phyloP scores from a whole-genome alignment of 1,139 yeast species.

The Trichomonascaceae sp. region DNA sequence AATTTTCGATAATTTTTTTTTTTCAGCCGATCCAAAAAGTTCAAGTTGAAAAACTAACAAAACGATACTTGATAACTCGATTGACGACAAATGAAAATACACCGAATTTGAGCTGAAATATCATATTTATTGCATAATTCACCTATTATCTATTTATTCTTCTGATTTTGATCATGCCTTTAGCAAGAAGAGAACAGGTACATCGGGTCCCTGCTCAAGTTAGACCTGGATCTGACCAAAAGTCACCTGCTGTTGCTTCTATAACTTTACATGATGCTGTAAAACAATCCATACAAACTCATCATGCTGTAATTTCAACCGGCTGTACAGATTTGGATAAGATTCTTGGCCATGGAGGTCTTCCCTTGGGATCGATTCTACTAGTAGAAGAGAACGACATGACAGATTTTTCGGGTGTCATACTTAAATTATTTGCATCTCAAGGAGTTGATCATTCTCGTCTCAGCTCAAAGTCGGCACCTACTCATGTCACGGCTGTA shows the following conservation, averaged over 20 bases:
- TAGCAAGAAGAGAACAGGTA: neutral
- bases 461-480: conserved; percentile 24
- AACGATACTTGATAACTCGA: neutral
- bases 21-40: conserved; percentile 2
- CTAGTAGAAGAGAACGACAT: conserved; percentile 80
- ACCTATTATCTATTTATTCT: neutral
- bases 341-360: conserved; percentile 72
- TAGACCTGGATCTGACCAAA: conserved; percentile 1
- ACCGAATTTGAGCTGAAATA: neutral
- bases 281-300: conserved; percentile 69
- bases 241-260: neutral
- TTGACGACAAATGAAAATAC: neutral
- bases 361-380: conserved; percentile 70
- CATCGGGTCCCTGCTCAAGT: conserved; percentile 2
- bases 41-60: neutral
- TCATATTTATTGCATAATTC: neutral
- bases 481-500: conserved; percentile 48
- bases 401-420: conserved; percentile 78
- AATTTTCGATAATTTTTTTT: neutral
- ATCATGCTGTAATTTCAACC: conserved; percentile 70
- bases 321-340: conserved; percentile 73
- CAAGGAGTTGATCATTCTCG: conserved; percentile 76
- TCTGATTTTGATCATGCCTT: neutral
- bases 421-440: conserved; percentile 65
- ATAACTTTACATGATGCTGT: conserved; percentile 37